phyloP scores from a whole-genome alignment of 108 stramenopile species.

The Seminavis robusta region DNA sequence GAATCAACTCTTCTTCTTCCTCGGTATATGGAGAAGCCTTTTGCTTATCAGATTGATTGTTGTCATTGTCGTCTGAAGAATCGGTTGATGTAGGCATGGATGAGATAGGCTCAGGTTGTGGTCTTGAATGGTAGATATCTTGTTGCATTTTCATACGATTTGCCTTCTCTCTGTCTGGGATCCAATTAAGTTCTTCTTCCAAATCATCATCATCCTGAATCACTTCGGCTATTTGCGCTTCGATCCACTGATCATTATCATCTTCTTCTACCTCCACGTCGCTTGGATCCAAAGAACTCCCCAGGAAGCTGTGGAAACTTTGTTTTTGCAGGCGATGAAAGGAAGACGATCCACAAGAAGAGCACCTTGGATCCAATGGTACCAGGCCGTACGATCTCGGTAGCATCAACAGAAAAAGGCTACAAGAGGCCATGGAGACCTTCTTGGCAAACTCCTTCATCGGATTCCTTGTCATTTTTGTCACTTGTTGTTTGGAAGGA shows the following conservation, averaged over 20 bases:
- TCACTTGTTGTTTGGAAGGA: no score
- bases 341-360: no score
- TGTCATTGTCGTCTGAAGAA: background rate
- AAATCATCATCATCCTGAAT: slow-evolving; percentile 12
- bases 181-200: slow-evolving; percentile 45
- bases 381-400: no score
- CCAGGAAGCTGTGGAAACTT: no score
- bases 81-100: slow-evolving; percentile 17
- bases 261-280: slow-evolving; percentile 9
- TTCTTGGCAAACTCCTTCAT: no score
- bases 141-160: background rate
- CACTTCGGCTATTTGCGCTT: slow-evolving; percentile 13
- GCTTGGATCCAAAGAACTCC: no score
- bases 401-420: no score
- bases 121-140: background rate
- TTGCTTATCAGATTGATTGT: slow-evolving; percentile 5
- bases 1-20: slow-evolving; percentile 76
- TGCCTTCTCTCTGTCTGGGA: slow-evolving; percentile 48
- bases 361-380: no score
- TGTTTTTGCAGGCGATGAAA: no score
- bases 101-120: background rate
- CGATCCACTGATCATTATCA: slow-evolving; percentile 7
- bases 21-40: slow-evolving; percentile 53
- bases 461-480: no score
- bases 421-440: no score